Evolutionary conservation across 208 protist genomes (phyloP).

Genomic region (Crithidia mellificae): DNA sequence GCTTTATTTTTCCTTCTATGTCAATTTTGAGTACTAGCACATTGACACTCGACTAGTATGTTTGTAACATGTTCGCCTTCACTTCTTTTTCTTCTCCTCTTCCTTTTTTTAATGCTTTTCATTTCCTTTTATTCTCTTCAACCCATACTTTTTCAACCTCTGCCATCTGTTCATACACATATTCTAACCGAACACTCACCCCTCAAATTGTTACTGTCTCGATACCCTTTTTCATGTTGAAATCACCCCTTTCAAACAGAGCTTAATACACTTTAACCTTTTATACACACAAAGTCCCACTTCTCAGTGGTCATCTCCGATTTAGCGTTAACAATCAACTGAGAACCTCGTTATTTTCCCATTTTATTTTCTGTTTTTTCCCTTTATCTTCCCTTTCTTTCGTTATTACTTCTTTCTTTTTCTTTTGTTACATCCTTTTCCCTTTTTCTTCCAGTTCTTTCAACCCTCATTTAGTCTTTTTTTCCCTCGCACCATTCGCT

Average conservation of each 20-base stretch:
- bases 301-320: not conserved
- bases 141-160: too few relatives aligned
- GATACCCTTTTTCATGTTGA: too few relatives aligned
- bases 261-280: not conserved
- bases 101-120: too few relatives aligned
- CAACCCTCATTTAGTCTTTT: not conserved
- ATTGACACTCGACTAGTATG: too few relatives aligned
- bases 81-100: too few relatives aligned
- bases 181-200: too few relatives aligned
- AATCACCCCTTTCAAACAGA: not conserved
- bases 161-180: too few relatives aligned
- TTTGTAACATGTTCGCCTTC: too few relatives aligned
- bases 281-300: not conserved
- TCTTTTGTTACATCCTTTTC: constrained; percentile 17
- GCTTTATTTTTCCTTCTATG: too few relatives aligned
- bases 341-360: not conserved
- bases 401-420: constrained; percentile 10
- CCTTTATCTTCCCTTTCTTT: constrained; percentile 17
- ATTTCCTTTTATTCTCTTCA: too few relatives aligned
- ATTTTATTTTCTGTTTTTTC: constrained; percentile 21
- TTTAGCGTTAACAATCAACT: not conserved
- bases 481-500: not conserved
- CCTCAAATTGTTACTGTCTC: too few relatives aligned
- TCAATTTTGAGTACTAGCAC: too few relatives aligned
- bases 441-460: not conserved